Percentiles rank a stretch among this genome's conserved stretches.
These are phyloP conservation scores for Didymella segeticola DNA, from an alignment of 2,329 filamentous ascomycete genomes.

Conservation along the genomic window DNA sequence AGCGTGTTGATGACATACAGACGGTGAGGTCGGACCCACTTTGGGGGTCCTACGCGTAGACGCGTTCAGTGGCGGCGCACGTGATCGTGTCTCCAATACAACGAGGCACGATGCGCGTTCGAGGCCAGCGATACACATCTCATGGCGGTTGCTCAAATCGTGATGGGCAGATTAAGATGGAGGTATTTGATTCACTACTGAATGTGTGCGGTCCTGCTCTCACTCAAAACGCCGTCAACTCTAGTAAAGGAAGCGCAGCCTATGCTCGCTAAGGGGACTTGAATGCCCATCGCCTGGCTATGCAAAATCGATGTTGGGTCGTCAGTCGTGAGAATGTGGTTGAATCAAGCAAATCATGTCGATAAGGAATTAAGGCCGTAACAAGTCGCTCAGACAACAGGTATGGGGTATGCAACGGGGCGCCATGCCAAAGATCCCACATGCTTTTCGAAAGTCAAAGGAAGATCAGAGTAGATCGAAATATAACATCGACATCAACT, in stretches of 20 bases:
- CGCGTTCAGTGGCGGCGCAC: conserved; percentile 20
- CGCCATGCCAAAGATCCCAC: conserved; percentile 18
- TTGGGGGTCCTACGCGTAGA: conserved; percentile 20
- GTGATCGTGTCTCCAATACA: too few species aligned
- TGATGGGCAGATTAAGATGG: neutral
- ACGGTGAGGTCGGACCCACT: conserved; percentile 16
- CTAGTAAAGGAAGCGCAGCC: neutral
- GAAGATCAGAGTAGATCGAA: conserved; percentile 25
- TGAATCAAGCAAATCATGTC: conserved; percentile 12
- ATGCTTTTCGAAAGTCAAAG: conserved; percentile 25
- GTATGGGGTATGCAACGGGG: conserved; percentile 19
- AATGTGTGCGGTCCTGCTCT: neutral
- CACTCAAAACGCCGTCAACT: neutral
- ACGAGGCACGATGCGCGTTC: too few species aligned
- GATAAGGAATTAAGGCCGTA: conserved; percentile 15
- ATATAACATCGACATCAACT: conserved; percentile 19
- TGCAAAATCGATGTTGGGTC: conserved; percentile 1
- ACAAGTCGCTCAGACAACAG: conserved; percentile 19
- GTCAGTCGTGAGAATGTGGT: conserved; percentile 7
- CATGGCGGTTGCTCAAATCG: neutral
- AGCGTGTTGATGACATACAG: conserved; percentile 33
- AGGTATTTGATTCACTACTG: neutral
- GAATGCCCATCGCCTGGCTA: neutral
- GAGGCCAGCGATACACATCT: neutral
- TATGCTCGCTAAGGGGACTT: neutral